Conservation (phyloP, 345 rosid genomes). For the Lepidium aucheri region DNA sequence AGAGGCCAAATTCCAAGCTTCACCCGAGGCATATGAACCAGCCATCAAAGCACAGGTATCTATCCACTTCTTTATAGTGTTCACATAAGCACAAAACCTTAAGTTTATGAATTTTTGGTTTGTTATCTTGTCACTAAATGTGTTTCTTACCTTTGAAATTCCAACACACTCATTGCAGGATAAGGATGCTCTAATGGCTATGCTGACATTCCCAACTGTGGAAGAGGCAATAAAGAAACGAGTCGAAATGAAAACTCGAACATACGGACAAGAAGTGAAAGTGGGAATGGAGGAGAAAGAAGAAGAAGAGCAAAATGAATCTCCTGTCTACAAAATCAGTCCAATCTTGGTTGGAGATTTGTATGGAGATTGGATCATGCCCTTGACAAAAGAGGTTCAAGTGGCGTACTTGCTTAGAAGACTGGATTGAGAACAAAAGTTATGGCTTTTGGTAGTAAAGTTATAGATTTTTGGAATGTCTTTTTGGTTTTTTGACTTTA, state of each 20-base stretch:
- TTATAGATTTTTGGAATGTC: background rate
- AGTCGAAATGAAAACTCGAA: slow-evolving; percentile 61
- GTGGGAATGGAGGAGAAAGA: slow-evolving; percentile 13
- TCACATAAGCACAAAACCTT: background rate
- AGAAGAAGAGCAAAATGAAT: background rate
- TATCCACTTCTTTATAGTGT: background rate
- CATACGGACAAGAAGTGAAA: slow-evolving; percentile 46
- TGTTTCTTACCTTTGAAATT: background rate
- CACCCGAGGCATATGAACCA: slow-evolving; percentile 50
- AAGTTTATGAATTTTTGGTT: background rate
- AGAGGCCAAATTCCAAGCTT: slow-evolving; percentile 73
- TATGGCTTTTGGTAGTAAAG: background rate
- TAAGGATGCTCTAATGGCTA: slow-evolving; percentile 36
- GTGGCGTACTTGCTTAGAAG: slow-evolving; percentile 67
- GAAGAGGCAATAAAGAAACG: slow-evolving; percentile 57
- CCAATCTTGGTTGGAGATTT: slow-evolving; percentile 58
- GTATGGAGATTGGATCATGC: slow-evolving; percentile 78
- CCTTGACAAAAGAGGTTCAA: slow-evolving; percentile 76
- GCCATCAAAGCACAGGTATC: slow-evolving; percentile 62
- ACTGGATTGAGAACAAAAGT: slow-evolving; percentile 35
- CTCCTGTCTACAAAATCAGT: slow-evolving; percentile 45
- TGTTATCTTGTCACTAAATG: background rate
- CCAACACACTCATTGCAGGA: slow-evolving; percentile 32
- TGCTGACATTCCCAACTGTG: slow-evolving; percentile 47
- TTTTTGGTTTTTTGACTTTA: background rate